Percentiles rank a stretch among this genome's conserved stretches.
These are phyloP conservation scores for Hymenoscyphus salicellus DNA, from an alignment of 2,329 filamentous ascomycete genomes.

Conservation along the genomic window DNA sequence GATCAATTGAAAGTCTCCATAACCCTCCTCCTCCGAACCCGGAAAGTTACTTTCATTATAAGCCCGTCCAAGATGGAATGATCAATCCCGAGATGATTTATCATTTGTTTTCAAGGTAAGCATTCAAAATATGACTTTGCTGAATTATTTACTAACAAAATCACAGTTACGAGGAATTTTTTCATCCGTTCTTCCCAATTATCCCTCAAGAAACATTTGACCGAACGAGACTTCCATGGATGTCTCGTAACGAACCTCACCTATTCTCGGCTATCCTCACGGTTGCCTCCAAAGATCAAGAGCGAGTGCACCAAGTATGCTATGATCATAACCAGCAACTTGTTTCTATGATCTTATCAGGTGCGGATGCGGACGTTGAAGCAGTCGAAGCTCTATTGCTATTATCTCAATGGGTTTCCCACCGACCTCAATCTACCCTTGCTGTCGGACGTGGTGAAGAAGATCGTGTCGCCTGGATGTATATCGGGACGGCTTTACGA, in stretches of 20 bases:
- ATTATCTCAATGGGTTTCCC: conserved; percentile 64
- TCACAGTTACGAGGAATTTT: conserved; percentile 38
- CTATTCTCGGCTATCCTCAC: conserved; percentile 68
- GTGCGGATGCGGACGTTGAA: conserved; percentile 64
- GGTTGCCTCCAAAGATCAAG: conserved; percentile 68
- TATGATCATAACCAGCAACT: conserved; percentile 68
- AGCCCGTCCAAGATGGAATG: conserved; percentile 29
- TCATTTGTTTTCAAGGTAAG: conserved; percentile 30
- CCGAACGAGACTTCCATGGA: conserved; percentile 52
- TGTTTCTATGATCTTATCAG: conserved; percentile 64
- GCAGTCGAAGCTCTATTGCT: conserved; percentile 68
- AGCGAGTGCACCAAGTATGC: conserved; percentile 62
- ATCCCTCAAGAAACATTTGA: conserved; percentile 50
- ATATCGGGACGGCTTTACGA: conserved; percentile 66
- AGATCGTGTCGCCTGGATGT: conserved; percentile 74
- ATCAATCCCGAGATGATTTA: conserved; percentile 32
- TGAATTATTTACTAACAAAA: neutral
- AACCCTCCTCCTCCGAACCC: conserved; percentile 20
- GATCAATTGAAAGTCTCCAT: conserved; percentile 12
- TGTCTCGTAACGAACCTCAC: conserved; percentile 59
- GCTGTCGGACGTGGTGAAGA: conserved; percentile 67
- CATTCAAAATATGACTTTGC: neutral
- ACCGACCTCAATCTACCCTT: conserved; percentile 31
- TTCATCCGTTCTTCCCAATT: conserved; percentile 68
- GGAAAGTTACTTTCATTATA: conserved; percentile 31